Conservation (phyloP, 2,329 filamentous ascomycete genomes). For the Pseudogymnoascus sp. region DNA sequence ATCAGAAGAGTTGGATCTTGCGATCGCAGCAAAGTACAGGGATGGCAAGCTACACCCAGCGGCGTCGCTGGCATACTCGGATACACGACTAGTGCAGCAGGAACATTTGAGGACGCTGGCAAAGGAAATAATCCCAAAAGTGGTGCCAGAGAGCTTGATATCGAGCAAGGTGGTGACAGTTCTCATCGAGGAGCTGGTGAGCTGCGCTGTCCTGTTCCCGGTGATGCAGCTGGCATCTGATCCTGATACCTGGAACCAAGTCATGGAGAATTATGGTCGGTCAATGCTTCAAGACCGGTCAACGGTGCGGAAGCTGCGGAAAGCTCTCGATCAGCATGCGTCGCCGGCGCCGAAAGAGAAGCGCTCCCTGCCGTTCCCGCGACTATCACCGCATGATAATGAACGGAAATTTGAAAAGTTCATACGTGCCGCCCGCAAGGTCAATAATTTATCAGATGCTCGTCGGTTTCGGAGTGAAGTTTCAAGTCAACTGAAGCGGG, state of each 20-base stretch:
- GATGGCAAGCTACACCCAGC: conserved; percentile 84
- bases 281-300: conserved; percentile 90
- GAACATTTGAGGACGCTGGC: conserved; percentile 76
- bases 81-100: conserved; percentile 78
- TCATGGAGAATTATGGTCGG: conserved; percentile 83
- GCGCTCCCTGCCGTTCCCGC: conserved; percentile 64
- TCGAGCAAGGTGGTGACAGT: conserved; percentile 73
- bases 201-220: conserved; percentile 82
- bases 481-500: conserved; percentile 81
- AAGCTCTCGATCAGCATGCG: conserved; percentile 88
- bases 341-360: conserved; percentile 63
- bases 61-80: conserved; percentile 72
- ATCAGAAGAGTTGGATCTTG: conserved; percentile 89
- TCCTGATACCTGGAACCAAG: conserved; percentile 94
- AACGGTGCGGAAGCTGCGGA: conserved; percentile 83
- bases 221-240: conserved; percentile 74
- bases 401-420: conserved; percentile 93
- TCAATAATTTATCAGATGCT: conserved; percentile 87
- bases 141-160: conserved; percentile 66
- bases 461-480: conserved; percentile 87
- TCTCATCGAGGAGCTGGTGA: conserved; percentile 80
- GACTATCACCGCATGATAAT: conserved; percentile 71
- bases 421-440: conserved; percentile 77
- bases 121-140: conserved; percentile 59
- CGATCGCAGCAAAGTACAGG: conserved; percentile 88